These are phyloP conservation scores for Colletotrichum somersetense DNA, from an alignment of 2,329 filamentous ascomycete genomes.

Conservation along the genomic window DNA sequence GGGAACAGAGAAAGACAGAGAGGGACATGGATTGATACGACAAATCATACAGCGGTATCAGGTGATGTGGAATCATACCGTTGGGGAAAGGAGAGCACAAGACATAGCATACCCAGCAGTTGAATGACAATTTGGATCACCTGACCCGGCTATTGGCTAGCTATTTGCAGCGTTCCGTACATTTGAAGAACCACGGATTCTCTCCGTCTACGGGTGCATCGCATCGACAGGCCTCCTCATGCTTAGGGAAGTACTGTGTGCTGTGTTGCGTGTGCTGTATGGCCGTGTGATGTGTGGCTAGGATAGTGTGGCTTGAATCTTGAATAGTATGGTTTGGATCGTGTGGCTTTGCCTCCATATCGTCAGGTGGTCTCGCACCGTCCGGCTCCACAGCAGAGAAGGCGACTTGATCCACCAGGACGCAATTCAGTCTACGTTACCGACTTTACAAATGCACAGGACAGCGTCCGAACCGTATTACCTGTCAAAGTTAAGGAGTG, in stretches of 20 bases:
- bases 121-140: constrained; percentile 21
- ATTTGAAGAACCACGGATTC: too few relatives aligned
- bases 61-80: not conserved
- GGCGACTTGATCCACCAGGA: not conserved
- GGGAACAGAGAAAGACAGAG: constrained; percentile 5
- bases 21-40: not conserved
- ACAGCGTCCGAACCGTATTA: not conserved
- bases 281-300: too few relatives aligned
- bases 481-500: not conserved
- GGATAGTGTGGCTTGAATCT: not conserved
- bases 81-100: not conserved
- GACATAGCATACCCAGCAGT: constrained; percentile 18
- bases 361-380: not conserved
- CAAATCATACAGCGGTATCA: not conserved
- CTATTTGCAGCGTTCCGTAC: not conserved
- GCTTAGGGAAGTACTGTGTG: too few relatives aligned
- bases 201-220: not conserved
- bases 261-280: not conserved
- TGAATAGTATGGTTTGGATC: not conserved
- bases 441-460: not conserved
- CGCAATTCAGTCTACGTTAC: not conserved
- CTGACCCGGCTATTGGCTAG: constrained; percentile 11
- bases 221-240: not conserved
- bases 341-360: not conserved
- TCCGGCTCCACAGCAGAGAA: not conserved